Percentiles rank a stretch among this genome's conserved stretches.
phyloP scores from a whole-genome alignment of 306 rosid genomes.

The Herpetospermum pedunculosum region DNA sequence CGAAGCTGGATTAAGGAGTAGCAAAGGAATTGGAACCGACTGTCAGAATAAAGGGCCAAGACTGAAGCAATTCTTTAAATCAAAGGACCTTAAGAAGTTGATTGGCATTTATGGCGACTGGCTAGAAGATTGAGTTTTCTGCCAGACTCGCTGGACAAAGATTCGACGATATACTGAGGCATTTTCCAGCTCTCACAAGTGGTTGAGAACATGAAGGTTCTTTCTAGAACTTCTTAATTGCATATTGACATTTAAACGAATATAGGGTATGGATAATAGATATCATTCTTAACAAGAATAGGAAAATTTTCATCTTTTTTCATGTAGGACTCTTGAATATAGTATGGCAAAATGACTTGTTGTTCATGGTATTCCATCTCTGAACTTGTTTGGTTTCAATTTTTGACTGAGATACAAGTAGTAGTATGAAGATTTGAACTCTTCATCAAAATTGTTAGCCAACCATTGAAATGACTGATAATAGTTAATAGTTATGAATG shows the following conservation, averaged over 20 bases:
- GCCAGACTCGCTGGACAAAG: not conserved
- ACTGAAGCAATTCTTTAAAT: constrained; percentile 10
- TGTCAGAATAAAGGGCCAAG: constrained; percentile 6
- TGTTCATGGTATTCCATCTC: not conserved
- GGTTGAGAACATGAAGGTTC: constrained; percentile 3
- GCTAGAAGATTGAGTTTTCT: constrained; percentile 22
- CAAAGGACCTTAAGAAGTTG: constrained; percentile 16
- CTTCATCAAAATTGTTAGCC: not conserved
- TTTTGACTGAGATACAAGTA: not conserved
- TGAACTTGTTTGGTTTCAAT: not conserved
- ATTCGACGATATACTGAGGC: not conserved
- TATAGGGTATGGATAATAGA: not conserved
- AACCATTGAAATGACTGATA: not conserved
- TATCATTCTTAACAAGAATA: not conserved
- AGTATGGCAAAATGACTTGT: not conserved
- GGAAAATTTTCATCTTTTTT: not conserved
- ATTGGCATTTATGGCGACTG: constrained; percentile 46
- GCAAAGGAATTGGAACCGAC: not conserved
- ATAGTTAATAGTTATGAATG: not conserved
- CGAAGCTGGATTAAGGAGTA: not conserved
- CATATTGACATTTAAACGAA: not conserved
- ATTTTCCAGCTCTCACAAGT: not conserved
- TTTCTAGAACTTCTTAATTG: not conserved
- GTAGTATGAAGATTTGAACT: not conserved
- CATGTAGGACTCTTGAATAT: not conserved